Percentiles rank a stretch among this genome's conserved stretches.
phyloP scores from a whole-genome alignment of 2,329 filamentous ascomycete genomes.

The Ceratocystis alfenasii region DNA sequence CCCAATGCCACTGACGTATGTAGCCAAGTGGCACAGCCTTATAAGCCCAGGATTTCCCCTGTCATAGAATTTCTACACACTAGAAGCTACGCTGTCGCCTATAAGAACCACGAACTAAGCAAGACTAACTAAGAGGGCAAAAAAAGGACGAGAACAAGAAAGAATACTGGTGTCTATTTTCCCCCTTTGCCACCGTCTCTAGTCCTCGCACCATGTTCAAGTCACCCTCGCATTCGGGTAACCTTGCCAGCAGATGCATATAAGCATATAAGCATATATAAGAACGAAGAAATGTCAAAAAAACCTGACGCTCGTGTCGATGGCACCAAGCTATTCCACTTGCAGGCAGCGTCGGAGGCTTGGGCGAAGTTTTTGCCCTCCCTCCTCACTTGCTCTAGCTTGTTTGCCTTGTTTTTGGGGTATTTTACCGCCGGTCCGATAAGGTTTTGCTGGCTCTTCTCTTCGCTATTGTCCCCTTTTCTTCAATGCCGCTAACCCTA shows the following conservation, averaged over 20 bases:
- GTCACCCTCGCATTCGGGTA: too few species aligned
- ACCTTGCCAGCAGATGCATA: not conserved
- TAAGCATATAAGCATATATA: constrained; percentile 4
- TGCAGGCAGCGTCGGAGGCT: not conserved
- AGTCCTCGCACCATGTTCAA: too few species aligned
- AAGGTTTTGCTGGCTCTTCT: not conserved
- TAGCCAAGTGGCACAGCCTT: constrained; percentile 4
- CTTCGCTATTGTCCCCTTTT: not conserved
- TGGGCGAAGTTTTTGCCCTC: not conserved
- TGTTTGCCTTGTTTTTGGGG: not conserved
- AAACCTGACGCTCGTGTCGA: not conserved
- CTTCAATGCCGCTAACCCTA: not conserved
- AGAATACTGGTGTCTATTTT: too few species aligned
- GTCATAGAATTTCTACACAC: not conserved
- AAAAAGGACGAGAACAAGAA: too few species aligned
- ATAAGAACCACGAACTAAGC: not conserved
- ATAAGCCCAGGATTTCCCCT: not conserved
- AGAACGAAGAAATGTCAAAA: not conserved
- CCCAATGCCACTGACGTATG: constrained; percentile 8
- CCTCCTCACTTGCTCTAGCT: not conserved
- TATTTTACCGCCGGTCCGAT: not conserved
- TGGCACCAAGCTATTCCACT: not conserved
- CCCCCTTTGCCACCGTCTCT: too few species aligned
- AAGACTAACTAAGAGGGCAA: not conserved
- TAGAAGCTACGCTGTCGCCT: not conserved